Percentiles rank a stretch among this genome's conserved stretches.
Conservation (phyloP, 2,329 filamentous ascomycete genomes). For the Pyricularia sp. region DNA sequence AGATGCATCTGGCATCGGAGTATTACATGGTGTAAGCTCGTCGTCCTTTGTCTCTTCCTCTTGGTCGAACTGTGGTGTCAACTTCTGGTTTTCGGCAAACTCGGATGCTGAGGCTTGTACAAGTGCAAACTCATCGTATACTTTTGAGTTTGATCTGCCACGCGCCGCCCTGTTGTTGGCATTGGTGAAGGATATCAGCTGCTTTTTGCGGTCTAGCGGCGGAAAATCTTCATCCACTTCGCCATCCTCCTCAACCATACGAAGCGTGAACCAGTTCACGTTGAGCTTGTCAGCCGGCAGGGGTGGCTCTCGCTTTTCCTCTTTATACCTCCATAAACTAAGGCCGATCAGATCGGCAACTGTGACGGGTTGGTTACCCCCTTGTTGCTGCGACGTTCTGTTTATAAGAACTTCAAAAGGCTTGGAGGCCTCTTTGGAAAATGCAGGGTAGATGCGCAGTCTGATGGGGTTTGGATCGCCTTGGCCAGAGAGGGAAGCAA, state of each 20-base stretch:
- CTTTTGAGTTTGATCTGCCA: conserved; percentile 57
- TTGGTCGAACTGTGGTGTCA: conserved; percentile 53
- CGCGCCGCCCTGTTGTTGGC: conserved; percentile 60
- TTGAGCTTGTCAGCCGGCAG: conserved; percentile 54
- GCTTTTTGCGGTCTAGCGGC: conserved; percentile 59
- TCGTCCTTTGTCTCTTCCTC: conserved; percentile 30
- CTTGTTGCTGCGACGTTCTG: conserved; percentile 53
- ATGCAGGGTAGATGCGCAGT: conserved; percentile 65
- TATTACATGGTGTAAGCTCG: conserved; percentile 31
- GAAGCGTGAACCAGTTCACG: conserved; percentile 70
- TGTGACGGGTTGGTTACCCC: conserved; percentile 47
- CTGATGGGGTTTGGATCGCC: conserved; percentile 64
- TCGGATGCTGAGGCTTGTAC: conserved; percentile 58
- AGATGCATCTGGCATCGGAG: conserved; percentile 29
- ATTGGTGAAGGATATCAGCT: conserved; percentile 66
- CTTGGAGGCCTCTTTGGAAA: conserved; percentile 49
- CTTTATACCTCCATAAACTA: conserved; percentile 63
- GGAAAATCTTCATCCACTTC: conserved; percentile 81
- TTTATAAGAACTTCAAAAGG: conserved; percentile 61
- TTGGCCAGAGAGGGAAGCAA: conserved; percentile 63
- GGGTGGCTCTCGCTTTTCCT: conserved; percentile 59
- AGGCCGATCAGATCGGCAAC: conserved; percentile 75
- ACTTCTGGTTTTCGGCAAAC: conserved; percentile 53
- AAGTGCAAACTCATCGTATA: conserved; percentile 72
- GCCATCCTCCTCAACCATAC: conserved; percentile 74